phyloP scores from a whole-genome alignment of 768 basidiomycete species.

The Rhizopogon vulgaris region DNA sequence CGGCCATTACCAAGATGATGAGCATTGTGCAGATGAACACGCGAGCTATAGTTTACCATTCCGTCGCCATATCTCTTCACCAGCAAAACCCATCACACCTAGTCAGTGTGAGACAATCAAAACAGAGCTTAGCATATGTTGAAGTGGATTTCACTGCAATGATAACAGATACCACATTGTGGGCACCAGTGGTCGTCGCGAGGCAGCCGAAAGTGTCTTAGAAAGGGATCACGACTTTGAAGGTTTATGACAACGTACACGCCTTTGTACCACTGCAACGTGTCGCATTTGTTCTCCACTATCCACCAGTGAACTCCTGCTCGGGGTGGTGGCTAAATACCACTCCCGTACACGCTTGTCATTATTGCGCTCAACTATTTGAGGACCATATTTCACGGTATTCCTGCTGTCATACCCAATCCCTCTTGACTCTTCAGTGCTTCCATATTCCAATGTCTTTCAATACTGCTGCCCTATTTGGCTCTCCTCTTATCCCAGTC shows the following conservation, averaged over 20 bases:
- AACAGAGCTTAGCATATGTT: background rate
- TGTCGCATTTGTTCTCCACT: background rate
- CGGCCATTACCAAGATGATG: conserved; percentile 51
- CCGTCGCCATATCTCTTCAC: background rate
- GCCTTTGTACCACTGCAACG: background rate
- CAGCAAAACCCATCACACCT: background rate
- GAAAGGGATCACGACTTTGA: background rate
- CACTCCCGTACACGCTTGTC: background rate
- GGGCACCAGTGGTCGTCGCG: background rate
- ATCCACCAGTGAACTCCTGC: background rate
- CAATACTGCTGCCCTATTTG: background rate
- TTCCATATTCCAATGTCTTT: background rate
- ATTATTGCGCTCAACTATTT: background rate
- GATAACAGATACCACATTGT: background rate
- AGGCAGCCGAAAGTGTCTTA: background rate
- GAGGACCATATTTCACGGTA: background rate
- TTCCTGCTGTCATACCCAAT: background rate
- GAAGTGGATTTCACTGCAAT: too few species aligned
- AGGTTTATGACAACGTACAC: background rate
- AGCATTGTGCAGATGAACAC: background rate
- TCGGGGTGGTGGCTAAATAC: background rate
- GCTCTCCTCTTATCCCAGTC: background rate
- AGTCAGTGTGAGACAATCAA: background rate
- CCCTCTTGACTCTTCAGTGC: too few species aligned
- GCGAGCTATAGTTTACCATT: background rate